Evolutionary conservation across 805 yeast genomes (phyloP), one percentile per base, ranked within the genome.

Genomic region (Sungouiozyma intestinalis): DNA sequence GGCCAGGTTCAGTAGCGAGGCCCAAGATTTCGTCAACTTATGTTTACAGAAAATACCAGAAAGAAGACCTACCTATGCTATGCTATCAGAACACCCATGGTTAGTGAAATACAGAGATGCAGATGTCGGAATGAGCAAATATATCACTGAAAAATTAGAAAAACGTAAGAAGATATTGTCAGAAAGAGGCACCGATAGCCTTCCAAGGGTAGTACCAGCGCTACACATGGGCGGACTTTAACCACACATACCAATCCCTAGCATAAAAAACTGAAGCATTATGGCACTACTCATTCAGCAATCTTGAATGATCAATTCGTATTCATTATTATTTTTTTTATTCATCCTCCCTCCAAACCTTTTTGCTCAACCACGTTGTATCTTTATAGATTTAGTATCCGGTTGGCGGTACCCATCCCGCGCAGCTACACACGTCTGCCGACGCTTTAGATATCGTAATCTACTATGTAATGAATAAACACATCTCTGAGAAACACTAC

Each of bases 71-170:
- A 74, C 79, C 2, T 92, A 92, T 59, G 74, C 77, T 2, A 73
- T 80, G 40, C 71, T 92, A 43, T 65, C 88, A 41, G 68, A 74
- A 31, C 94, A 85, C 57, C 92, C 92, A 3, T 92, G 98, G 97
- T 65, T 92, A 45, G 58, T 67, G 21, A 71, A 69, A 48, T 71
- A 72, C 51, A 57, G 71, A 40, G 66, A 69, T 35, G 69, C 63
- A 29, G 65, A 64, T 38, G 59, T 58, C 8, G 55, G 55, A 1
- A 59, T 67, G 65, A 57, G 62, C 24, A 50, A 46, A 1, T 67
- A 70, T 31, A 67, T 74, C 32, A 52, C 60, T 9, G 46, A 52
- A 21, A 63, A 68, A 42, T 41, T 68, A 9, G 57, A 57, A 32
- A 60, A 58, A 43, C 52, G 60, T 29, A 48, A 51, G 29, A 43